Evolutionary conservation across 2,329 filamentous ascomycete genomes (phyloP).

Genomic region (Macrophomina pseudophaseolina): DNA sequence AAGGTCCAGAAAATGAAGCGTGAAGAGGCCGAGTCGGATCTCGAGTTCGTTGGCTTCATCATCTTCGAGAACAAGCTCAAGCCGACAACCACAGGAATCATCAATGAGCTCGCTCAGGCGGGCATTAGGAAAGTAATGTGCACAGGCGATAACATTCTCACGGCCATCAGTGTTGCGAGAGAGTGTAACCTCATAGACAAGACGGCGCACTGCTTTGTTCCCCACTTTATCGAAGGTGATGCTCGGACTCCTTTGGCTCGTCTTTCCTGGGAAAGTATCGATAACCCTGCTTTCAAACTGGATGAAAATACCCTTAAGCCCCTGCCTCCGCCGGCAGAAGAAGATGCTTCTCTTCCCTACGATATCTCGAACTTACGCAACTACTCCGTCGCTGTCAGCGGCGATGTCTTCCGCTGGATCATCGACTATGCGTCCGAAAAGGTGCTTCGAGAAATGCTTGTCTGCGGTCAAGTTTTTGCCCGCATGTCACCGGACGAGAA

Average conservation of each 20-base stretch:
- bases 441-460: constrained; percentile 83
- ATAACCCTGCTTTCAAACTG: constrained; percentile 77
- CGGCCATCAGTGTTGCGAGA: constrained; percentile 91
- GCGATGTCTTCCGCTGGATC: constrained; percentile 96
- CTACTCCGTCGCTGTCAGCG: constrained; percentile 87
- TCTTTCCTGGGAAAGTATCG: constrained; percentile 92
- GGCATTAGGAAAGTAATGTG: constrained; percentile 94
- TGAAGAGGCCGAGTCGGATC: constrained; percentile 77
- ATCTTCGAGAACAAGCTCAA: constrained; percentile 99
- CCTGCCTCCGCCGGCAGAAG: constrained; percentile 70
- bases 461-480: constrained; percentile 90
- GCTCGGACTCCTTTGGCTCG: constrained; percentile 73
- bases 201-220: constrained; percentile 88
- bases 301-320: constrained; percentile 83
- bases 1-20: constrained; percentile 94
- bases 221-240: constrained; percentile 83
- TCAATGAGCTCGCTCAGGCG: constrained; percentile 80
- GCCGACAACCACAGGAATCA: constrained; percentile 77
- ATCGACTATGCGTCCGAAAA: constrained; percentile 87
- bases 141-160: constrained; percentile 96
- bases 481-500: constrained; percentile 99
- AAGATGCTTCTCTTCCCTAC: constrained; percentile 83
- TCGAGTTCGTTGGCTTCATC: constrained; percentile 94
- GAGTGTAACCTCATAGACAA: constrained; percentile 84
- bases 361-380: constrained; percentile 81